A percentile compares a stretch with the other conserved stretches of the same genome.
These are phyloP conservation scores for Phycomyces blakesleeanus DNA, from an alignment of 192 early-diverging fungal species.

Conservation along the genomic window DNA sequence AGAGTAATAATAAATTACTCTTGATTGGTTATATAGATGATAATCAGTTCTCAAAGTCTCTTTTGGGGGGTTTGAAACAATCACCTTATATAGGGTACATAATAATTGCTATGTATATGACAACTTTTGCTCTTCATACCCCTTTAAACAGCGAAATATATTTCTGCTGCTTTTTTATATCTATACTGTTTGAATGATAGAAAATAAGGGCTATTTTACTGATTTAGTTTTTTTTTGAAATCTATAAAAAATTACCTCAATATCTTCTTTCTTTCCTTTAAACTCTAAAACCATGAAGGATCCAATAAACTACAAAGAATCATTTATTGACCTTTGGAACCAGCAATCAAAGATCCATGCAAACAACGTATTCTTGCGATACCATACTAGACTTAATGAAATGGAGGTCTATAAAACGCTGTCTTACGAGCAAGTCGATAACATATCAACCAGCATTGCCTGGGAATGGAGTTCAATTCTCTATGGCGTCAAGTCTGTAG, in stretches of 20 bases:
- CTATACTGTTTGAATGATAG: too few species aligned
- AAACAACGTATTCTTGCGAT: not conserved
- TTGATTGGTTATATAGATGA: too few species aligned
- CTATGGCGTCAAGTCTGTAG: not conserved
- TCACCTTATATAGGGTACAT: too few species aligned
- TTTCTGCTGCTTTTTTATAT: too few species aligned
- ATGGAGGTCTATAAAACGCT: not conserved
- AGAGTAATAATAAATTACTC: too few species aligned
- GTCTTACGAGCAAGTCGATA: constrained; percentile 4
- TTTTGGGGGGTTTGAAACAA: too few species aligned
- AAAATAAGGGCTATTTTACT: too few species aligned
- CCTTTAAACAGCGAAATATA: too few species aligned
- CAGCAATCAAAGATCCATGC: not conserved
- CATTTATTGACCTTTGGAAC: not conserved
- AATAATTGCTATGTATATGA: too few species aligned
- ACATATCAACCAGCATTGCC: not conserved
- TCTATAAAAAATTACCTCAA: not conserved
- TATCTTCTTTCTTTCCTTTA: not conserved
- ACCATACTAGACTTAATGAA: not conserved
- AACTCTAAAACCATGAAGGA: not conserved
- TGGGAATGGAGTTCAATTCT: not conserved
- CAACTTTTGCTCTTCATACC: too few species aligned
- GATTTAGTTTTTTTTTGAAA: too few species aligned
- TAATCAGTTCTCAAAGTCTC: too few species aligned
- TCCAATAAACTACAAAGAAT: not conserved